Evolutionary conservation across 2,329 filamentous ascomycete genomes (phyloP), one percentile per base, ranked within the genome.

Genomic region (Emmonsiellopsis sp.): DNA sequence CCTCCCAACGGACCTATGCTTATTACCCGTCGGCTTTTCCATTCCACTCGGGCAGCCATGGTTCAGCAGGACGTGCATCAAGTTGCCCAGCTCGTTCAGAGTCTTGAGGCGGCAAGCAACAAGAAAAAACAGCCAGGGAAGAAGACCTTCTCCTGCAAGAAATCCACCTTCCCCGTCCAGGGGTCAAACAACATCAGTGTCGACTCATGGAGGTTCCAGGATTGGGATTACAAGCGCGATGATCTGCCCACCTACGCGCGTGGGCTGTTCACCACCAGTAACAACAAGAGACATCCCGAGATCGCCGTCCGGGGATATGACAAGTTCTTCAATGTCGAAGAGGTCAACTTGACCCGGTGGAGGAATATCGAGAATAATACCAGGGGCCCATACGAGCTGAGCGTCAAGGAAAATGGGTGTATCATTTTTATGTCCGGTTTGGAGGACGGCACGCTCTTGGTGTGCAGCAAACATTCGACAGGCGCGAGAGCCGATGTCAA

Each of bases 381-480:
- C 0, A 75, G 82, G 58, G 90, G 89, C 0, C 93, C 93, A 0
- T 98, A 97, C 63, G 93, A 98, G 72, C 75, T 98, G 53, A 97
- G 90, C 54, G 82, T 97, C 51, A 98, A 98, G 73, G 93, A 98
- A 72, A 98, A 98, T 64, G 93, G 93, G n/a, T 98, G 93, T 70
- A 98, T 98, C 70, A 96, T 98, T 61, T 98, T 98, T 74, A 84
- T 98, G 44, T 86, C 90, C 13, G 93, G 91, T 11, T 77, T 98
- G 20, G 88, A 94, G 63, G 91, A 96, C 63, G 91, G 83, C 37
- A 89, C 88, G 1, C 76, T 98, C 8, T 76, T 98, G 7, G 91
- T 98, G n/a, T 97, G 92, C 80, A 97, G 92, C 78, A 98, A 98
- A 67, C 93, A 98, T 69, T 97, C 93, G 0, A 97, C 91, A 0